Base-by-base conservation (phyloP, 768 basidiomycete genomes). In the Agrocybe chaxingu region DNA sequence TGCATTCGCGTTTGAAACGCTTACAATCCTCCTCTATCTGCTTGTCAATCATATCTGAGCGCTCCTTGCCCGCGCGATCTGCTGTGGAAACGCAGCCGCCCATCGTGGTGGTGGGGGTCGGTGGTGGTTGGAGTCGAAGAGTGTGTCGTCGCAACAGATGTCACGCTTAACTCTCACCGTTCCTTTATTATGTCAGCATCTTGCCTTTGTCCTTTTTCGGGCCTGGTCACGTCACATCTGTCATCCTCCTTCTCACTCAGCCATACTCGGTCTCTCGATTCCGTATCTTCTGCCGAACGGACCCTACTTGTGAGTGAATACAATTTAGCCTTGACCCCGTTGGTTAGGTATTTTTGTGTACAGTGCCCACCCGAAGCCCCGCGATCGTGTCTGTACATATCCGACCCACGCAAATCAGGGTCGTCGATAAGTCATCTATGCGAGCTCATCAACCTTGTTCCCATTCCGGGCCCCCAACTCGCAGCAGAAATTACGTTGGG, bases 1-100 rank as follows among this genome's bases (percentile, higher is more conserved):
- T 95, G 74, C 91, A 94, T 65, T 95, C 93, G 60, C 85, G 82
- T 65, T 86, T 85, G 55, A 87, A 87, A 66, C 79, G 84, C 66
- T 81, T 84, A 11, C 78, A 79, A 66, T 95, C 94, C 70, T 94
- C 92, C 63, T 94, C 91, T 47, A 94, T 80, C 68, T 83, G 79
- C 55, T 78, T 81, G 76, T 94, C 92, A 59, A 94, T 94, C 61
- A 74, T 72, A 65, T 87, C 85, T 12, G 85, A 87, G 63, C 74
- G 75, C 42, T 78, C 76, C 64, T 78, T 82, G 55, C 77, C 83
- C 30, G 74, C 77, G 44, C 74, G 76, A 68, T 85, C 83, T 31
- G 68, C 65, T 49, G 74, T 70, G 7, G 82, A 87, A 38, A 85
- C 71, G 64, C 85, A 87, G 65, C 82, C 84, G 53, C 86, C 86